Percentiles rank a stretch among this genome's conserved stretches.
Conservation (phyloP, 495 filamentous ascomycete species). For the Cairneyella variabilis region DNA sequence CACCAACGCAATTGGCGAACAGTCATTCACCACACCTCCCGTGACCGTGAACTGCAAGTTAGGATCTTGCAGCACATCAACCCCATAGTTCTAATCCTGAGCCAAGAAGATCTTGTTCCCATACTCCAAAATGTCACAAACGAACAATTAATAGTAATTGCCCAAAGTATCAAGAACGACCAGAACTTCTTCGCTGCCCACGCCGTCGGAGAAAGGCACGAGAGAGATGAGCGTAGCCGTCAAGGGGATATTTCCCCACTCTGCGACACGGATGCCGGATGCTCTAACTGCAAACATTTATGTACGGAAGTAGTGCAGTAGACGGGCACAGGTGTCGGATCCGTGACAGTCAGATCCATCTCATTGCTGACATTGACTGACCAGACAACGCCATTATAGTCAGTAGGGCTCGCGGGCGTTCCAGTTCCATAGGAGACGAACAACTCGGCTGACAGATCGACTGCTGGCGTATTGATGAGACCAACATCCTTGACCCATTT, state of each 20-base stretch:
- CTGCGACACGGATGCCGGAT: constrained; percentile 19
- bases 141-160: not conserved
- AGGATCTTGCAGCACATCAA: not conserved
- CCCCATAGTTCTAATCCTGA: not conserved
- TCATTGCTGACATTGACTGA: not conserved
- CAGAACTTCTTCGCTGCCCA: not conserved
- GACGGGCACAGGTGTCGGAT: constrained; percentile 12
- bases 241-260: constrained; percentile 15
- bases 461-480: constrained; percentile 10
- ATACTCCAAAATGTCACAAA: not conserved
- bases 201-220: constrained; percentile 6
- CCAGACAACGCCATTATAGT: not conserved
- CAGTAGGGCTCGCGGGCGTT: not conserved
- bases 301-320: constrained; percentile 21
- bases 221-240: constrained; percentile 6
- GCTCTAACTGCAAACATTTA: constrained; percentile 5
- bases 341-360: not conserved
- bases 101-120: constrained; percentile 6
- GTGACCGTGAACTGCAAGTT: constrained; percentile 1
- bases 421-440: constrained; percentile 2
- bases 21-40: not conserved
- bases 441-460: constrained; percentile 7
- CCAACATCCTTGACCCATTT: constrained; percentile 6
- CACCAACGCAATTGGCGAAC: not conserved
- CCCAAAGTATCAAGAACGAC: constrained; percentile 3